Base-by-base conservation (phyloP, 1,284 basidiomycete genomes). In the Microbotryum silenes-acaulis region DNA sequence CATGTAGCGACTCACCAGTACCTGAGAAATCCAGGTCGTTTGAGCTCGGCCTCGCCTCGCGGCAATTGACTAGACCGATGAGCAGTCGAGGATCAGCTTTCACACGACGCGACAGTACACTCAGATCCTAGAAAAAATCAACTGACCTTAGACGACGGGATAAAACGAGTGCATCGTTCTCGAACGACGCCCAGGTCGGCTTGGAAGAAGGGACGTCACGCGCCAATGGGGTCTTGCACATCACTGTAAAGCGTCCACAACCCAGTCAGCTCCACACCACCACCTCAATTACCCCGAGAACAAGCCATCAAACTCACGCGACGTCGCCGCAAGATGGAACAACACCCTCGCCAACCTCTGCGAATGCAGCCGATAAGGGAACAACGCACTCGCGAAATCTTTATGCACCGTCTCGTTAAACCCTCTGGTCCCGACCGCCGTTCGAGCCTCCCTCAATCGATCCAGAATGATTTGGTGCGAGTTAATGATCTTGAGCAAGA, bases 311-410 rank as follows among this genome's bases (percentile, higher is more conserved):
- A 31, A 42, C 37, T 42, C 14, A 42, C 37, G 54, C 8, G 59
- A 61, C 0, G 65, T 67, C 2, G 60, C 60, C 8, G 53, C 57
- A 46, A 67, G 60, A 58, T 59, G 64, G 55, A 67, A 67, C 18
- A 67, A 59, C 7, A 60, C 64, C 8, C 65, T 60, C 0, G 57
- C 53, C 33, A 67, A 60, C 1, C 63, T 60, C 23, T 67, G 65
- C 4, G 65, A 67, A 42, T 67, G 65, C 5, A 67, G 33, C 16
- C 65, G 62, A 54, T 64, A 67, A 21, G 65, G 65, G 48, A 59
- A 67, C 29, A 67, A 60, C 46, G 27, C 60, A 27, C 56, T 62
- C 42, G 57, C 59, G 23, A 67, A 67, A 25, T 67, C 62, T 25
- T 37, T 60, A 57, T 65, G 64, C 45, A 65, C 58, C 1, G 54